These are phyloP conservation scores for Jaltomata sinuosa DNA, from an alignment of 257 asterid genomes.

Conservation along the genomic window DNA sequence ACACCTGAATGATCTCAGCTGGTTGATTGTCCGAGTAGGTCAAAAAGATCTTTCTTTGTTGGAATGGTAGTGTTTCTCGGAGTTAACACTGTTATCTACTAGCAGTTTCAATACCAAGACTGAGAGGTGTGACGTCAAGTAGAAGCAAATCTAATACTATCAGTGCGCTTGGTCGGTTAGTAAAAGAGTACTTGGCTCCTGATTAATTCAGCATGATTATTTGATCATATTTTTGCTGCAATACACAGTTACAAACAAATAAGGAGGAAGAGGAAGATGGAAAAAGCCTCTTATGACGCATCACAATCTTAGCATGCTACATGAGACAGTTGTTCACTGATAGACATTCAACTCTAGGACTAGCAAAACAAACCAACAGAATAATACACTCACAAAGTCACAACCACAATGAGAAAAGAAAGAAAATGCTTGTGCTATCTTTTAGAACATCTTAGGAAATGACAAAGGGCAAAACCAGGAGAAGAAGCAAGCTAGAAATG, in stretches of 20 bases:
- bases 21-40: background rate
- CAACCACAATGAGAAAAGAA: background rate
- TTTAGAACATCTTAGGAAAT: background rate
- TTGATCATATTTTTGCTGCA: background rate
- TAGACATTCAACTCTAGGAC: background rate
- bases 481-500: constrained; percentile 12
- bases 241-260: background rate
- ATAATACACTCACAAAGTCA: background rate
- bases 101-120: background rate
- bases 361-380: background rate
- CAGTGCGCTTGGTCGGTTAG: background rate
- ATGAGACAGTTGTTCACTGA: background rate
- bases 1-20: background rate
- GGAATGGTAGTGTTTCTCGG: background rate
- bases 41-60: background rate
- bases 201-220: background rate
- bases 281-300: background rate
- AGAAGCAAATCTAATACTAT: background rate
- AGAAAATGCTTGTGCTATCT: background rate
- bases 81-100: background rate
- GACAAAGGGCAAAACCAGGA: constrained; percentile 4
- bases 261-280: background rate
- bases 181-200: background rate
- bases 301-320: background rate
- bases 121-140: background rate